Base-by-base conservation (phyloP, 129 eudicot species). In the Artemisia tridentata region DNA sequence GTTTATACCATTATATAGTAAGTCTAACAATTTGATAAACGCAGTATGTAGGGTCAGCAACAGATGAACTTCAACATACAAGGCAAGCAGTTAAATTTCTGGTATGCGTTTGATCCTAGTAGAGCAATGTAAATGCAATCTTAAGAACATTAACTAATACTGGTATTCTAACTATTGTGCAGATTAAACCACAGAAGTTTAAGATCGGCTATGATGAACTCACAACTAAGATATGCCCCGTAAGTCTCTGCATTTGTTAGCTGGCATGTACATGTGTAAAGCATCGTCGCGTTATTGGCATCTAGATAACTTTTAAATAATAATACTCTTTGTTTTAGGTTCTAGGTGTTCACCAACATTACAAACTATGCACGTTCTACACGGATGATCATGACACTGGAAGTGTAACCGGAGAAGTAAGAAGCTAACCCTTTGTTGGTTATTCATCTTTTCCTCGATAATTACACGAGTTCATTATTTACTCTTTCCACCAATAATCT, bases 141-240 rank as follows among this genome's bases (percentile, higher is more conserved):
- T 62, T 61, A 58, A 14, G 11, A 45, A 47, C 49, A 21, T 60
- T n/a, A 62, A 5, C 63, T 63, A 34, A 63, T 51, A 41, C 17
- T 20, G 67, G 51, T 72, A 38, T 11, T 49, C 8, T 31, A 14
- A 47, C 43, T 68, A 23, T n/a, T 75, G 21, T 78, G 78, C 88
- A 92, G 98, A 83, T 92, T 76, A 83, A 78, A 67, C 85, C 77
- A 60, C 75, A 89, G 77, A 92, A 89, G 78, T 72, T 80, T 25
- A 70, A 82, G 64, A 87, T 87, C 69, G 73, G 90, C 14, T 89
- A 85, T 51, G 98, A 89, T 65, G 95, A 92, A 51, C 83, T 92
- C n/a, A 89, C 90, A 34, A 83, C 75, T 67, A 92, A 89, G 66
- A 80, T 89, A 57, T 92, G 98, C 57, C 95, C 98, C 7, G 98